Percentiles rank a stretch among this genome's conserved stretches.
phyloP scores from a whole-genome alignment of 495 filamentous ascomycete species.

The Patellaria atrata region DNA sequence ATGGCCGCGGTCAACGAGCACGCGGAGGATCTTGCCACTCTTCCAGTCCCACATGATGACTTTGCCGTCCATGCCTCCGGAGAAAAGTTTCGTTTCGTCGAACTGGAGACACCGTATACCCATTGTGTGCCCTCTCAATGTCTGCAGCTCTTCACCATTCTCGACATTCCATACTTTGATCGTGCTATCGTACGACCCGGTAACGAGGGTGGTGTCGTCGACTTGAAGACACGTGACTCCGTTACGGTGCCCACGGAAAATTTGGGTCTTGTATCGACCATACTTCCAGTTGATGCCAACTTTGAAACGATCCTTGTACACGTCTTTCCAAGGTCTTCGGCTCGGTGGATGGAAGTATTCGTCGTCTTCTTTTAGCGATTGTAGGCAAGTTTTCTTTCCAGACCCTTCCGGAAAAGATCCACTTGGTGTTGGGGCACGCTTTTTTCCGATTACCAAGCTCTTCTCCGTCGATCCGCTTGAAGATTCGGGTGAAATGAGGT shows the following conservation, averaged over 20 bases:
- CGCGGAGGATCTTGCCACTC: constrained; percentile 76
- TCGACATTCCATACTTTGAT: constrained; percentile 95
- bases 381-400: constrained; percentile 16
- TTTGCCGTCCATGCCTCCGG: constrained; percentile 63
- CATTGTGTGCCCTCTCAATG: constrained; percentile 62
- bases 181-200: constrained; percentile 86
- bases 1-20: constrained; percentile 65
- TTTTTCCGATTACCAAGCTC: constrained; percentile 2
- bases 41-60: constrained; percentile 95
- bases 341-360: constrained; percentile 37
- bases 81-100: constrained; percentile 78
- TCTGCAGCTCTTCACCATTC: constrained; percentile 70
- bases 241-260: constrained; percentile 80
- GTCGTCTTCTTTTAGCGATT: constrained; percentile 13
- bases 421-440: constrained; percentile 6
- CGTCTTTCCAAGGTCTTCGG: constrained; percentile 75
- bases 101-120: constrained; percentile 86
- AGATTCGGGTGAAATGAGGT: constrained; percentile 4
- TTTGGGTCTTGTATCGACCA: constrained; percentile 65
- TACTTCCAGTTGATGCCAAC: constrained; percentile 95
- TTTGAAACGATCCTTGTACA: constrained; percentile 77
- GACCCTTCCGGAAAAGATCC: constrained; percentile 4
- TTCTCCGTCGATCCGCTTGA: neutral
- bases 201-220: constrained; percentile 80
- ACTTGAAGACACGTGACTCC: constrained; percentile 96